These are phyloP conservation scores for Fulvia fulva DNA, from an alignment of 2,329 filamentous ascomycete genomes.

Conservation along the genomic window DNA sequence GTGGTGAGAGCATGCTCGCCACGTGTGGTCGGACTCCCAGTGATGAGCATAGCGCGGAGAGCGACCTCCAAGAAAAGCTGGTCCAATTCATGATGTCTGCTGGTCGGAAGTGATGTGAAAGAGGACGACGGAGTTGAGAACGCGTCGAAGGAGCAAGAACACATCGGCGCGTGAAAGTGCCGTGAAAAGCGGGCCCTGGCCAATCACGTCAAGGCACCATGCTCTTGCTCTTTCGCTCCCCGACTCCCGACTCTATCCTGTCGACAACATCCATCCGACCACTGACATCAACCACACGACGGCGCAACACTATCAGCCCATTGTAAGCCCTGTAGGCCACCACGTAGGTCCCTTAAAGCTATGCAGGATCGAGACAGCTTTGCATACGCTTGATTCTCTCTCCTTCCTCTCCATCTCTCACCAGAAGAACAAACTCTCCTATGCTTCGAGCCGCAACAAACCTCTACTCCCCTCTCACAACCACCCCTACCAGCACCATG, in stretches of 20 bases:
- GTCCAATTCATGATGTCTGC: not conserved
- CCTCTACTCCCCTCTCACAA: not conserved
- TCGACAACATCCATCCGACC: not conserved
- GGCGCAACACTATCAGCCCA: not conserved
- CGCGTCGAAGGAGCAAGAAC: not conserved
- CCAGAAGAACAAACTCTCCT: not conserved
- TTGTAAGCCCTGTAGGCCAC: not conserved
- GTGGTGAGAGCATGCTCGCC: not conserved
- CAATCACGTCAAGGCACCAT: not conserved
- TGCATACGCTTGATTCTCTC: not conserved
- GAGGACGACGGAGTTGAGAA: not conserved
- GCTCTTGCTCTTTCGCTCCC: not conserved
- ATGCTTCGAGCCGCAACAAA: not conserved
- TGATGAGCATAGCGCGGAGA: not conserved
- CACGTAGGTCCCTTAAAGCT: not conserved
- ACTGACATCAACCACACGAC: not conserved
- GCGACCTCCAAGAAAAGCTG: not conserved
- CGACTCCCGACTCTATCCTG: not conserved
- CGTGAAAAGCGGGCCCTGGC: not conserved
- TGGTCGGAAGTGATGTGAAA: not conserved
- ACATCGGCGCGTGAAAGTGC: not conserved
- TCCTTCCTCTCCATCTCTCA: not conserved
- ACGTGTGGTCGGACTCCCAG: not conserved
- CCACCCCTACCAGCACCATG: not conserved
- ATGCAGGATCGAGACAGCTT: slow-evolving; percentile 11